These are phyloP conservation scores for Sinapis alba DNA, from an alignment of 441 rosid genomes.

Conservation along the genomic window DNA sequence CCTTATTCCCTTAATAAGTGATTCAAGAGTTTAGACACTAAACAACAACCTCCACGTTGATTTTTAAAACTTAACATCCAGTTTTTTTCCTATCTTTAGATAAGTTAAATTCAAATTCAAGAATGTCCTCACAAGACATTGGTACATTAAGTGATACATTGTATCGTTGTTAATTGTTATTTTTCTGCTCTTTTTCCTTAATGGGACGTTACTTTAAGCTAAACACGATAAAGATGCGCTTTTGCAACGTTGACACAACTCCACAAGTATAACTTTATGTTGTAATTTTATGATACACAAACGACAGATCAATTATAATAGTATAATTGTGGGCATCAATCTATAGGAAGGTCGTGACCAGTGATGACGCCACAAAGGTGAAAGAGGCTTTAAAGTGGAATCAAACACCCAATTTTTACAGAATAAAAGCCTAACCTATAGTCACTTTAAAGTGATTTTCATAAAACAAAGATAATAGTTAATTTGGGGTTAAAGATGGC, in stretches of 20 bases:
- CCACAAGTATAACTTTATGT: constrained; percentile 17
- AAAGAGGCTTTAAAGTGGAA: constrained; percentile 30
- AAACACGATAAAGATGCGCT: constrained; percentile 38
- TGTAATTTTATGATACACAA: constrained; percentile 21
- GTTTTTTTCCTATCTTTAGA: background rate
- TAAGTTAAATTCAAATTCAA: background rate
- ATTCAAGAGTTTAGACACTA: no score
- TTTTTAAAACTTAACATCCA: background rate
- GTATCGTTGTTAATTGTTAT: background rate
- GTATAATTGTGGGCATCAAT: constrained; percentile 28
- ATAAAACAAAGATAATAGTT: constrained; percentile 21
- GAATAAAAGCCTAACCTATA: constrained; percentile 37
- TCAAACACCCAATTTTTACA: constrained; percentile 38
- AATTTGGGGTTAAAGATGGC: constrained; percentile 30
- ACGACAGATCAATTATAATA: constrained; percentile 19
- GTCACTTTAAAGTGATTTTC: background rate
- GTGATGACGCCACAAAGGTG: constrained; percentile 35
- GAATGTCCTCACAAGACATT: background rate
- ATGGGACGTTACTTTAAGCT: constrained; percentile 11
- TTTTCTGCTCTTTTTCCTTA: background rate
- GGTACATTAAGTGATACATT: background rate
- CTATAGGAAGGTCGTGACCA: constrained; percentile 17
- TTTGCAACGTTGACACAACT: constrained; percentile 31
- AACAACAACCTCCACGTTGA: no score
- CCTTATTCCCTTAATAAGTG: no score